Evolutionary conservation across 345 rosid species (phyloP), one percentile per base, ranked within the genome.

Genomic region (Ceriops zippeliana): DNA sequence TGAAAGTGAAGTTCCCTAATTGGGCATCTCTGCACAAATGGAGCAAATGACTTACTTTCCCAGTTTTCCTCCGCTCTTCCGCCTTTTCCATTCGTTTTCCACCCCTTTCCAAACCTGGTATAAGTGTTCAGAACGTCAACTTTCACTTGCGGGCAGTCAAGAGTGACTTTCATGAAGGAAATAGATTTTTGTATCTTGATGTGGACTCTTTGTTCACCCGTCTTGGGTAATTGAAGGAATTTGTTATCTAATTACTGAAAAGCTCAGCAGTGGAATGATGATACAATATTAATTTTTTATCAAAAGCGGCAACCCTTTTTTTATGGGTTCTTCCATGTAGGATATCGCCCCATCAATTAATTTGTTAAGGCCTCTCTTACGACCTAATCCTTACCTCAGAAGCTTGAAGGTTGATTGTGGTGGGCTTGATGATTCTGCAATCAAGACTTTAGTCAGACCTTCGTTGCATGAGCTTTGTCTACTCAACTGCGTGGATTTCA

Each of bases 361-460:
- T 62, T 79, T 83, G 69, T 82, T 93, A 52, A 72, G 84, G 70
- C 91, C 91, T 63, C 69, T 93, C 70, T 75, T 93, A 79, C 91
- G 84, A 26, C 87, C 82, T 4, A 93, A 93, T 76, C 90, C 90
- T 32, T 69, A 77, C 58, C 83, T 91, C 62, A 78, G 72, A 66
- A 89, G 89, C 81, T 73, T 93, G 69, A 93, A 91, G 84, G 82
- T 89, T 70, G 91, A 93, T 60, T 93, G 98, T 64, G 79, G 78
- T 60, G 82, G 83, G 26, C 93, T 93, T 58, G 83, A 84, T 56
- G 95, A 91, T 77, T 82, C 88, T 24, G 82, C 91, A 19, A 78
- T 83, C 35, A 75, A 75, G 59, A 54, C 89, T 13, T 61, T 93
- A 63, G 78, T 75, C 61, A 82, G 83, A 47, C 90, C 95, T 72